Evolutionary conservation across 164 flowering plant genomes (phyloP).

Genomic region (Houttuynia cordata): DNA sequence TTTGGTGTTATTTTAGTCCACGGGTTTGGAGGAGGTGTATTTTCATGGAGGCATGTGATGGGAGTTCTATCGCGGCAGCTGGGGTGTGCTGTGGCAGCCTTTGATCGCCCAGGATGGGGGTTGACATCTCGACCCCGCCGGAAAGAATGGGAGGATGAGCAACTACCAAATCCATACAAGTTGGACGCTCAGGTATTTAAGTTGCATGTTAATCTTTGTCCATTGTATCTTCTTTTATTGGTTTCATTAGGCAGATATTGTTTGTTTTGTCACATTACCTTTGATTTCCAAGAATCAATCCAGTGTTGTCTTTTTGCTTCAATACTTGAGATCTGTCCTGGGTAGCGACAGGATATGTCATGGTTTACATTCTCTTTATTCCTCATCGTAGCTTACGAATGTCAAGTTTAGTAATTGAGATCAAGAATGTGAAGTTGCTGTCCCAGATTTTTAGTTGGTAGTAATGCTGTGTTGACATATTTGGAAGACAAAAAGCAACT

Average conservation of each 20-base stretch:
- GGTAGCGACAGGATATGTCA: neutral
- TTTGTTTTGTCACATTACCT: neutral
- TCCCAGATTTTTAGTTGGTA: no score
- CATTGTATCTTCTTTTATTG: neutral
- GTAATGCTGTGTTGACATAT: no score
- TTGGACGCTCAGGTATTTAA: slow-evolving; percentile 70
- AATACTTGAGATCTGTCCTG: neutral
- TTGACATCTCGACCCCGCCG: slow-evolving; percentile 63
- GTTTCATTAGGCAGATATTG: no score
- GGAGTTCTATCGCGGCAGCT: slow-evolving; percentile 54
- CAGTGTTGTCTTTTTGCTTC: neutral
- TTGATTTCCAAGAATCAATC: no score
- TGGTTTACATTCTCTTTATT: no score
- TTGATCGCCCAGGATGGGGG: slow-evolving; percentile 99
- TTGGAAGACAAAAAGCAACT: no score
- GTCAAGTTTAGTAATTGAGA: no score
- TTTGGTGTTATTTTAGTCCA: slow-evolving; percentile 77
- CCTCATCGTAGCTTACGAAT: no score
- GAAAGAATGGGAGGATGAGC: slow-evolving; percentile 73
- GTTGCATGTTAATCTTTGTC: neutral
- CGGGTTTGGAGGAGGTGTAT: slow-evolving; percentile 98
- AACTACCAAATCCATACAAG: slow-evolving; percentile 72
- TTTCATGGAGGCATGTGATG: slow-evolving; percentile 97
- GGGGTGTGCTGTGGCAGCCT: slow-evolving; percentile 76
- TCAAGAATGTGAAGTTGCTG: no score